Percentiles rank a stretch among this genome's conserved stretches.
Evolutionary conservation across 2,329 filamentous ascomycete genomes (phyloP).

Genomic region (Curvularia verruculosa): DNA sequence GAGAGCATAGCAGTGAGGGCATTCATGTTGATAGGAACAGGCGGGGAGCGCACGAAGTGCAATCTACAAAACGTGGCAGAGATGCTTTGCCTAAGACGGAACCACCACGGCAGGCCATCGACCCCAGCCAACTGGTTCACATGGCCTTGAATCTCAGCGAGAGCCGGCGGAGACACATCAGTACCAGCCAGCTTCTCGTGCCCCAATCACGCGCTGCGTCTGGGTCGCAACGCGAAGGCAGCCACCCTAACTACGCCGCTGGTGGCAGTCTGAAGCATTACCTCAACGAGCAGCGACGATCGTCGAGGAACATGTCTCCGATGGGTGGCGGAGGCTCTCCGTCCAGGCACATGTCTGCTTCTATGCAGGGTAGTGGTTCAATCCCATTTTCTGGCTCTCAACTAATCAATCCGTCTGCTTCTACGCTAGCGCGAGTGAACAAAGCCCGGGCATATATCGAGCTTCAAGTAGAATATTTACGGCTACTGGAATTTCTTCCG

Average conservation of each 20-base stretch:
- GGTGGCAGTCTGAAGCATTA: conserved; percentile 70
- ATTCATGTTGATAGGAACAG: conserved; percentile 33
- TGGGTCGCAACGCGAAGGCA: conserved; percentile 50
- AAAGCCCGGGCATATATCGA: conserved; percentile 87
- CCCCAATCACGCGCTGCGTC: conserved; percentile 54
- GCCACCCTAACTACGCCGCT: conserved; percentile 50
- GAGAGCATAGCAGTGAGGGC: conserved; percentile 10
- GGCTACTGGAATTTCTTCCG: conserved; percentile 78
- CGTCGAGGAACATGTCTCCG: conserved; percentile 67
- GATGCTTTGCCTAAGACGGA: conserved; percentile 12
- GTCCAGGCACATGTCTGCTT: conserved; percentile 40
- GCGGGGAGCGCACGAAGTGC: conserved; percentile 14
- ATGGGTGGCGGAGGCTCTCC: conserved; percentile 50
- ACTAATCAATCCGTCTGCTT: conserved; percentile 72
- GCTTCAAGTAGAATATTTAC: conserved; percentile 81
- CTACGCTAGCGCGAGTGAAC: conserved; percentile 80
- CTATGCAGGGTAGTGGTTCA: conserved; percentile 32
- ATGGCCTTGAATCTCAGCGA: conserved; percentile 90
- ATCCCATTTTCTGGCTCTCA: conserved; percentile 43
- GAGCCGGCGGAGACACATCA: conserved; percentile 68
- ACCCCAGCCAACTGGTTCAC: conserved; percentile 88
- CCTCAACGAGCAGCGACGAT: conserved; percentile 72
- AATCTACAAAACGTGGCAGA: conserved; percentile 13
- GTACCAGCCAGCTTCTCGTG: conserved; percentile 62
- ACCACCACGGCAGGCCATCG: conserved; percentile 64